A percentile compares a stretch with the other conserved stretches of the same genome.
phyloP scores from a whole-genome alignment of 441 rosid species.

The Euphorbia corollata region DNA sequence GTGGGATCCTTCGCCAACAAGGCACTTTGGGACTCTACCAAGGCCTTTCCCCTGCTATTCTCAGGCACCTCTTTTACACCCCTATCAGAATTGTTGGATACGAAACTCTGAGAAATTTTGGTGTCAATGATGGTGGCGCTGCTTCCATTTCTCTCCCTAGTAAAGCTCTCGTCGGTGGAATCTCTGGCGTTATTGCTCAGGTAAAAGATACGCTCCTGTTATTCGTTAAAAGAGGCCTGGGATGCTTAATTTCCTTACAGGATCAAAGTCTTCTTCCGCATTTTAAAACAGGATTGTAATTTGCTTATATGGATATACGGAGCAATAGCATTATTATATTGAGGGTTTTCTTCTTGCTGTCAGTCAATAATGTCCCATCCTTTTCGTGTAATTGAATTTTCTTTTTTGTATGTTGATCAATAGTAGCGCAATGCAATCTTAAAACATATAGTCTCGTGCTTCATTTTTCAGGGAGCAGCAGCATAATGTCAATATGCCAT shows the following conservation, averaged over 20 bases:
- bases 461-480: conserved; percentile 1
- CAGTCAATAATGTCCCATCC: not conserved
- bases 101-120: conserved; percentile 54
- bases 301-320: too few relatives aligned
- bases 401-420: too few relatives aligned
- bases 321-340: not conserved
- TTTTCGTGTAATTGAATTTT: not conserved
- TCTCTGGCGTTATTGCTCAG: conserved; percentile 79
- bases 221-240: not conserved
- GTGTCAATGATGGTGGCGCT: conserved; percentile 18
- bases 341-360: too few relatives aligned
- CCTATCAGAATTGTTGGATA: conserved; percentile 75
- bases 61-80: conserved; percentile 68
- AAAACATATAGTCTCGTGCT: not conserved
- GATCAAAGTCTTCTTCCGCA: not conserved
- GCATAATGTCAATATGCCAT: not conserved
- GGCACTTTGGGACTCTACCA: conserved; percentile 54
- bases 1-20: conserved; percentile 45
- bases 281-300: not conserved
- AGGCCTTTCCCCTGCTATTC: conserved; percentile 71
- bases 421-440: not conserved
- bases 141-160: conserved; percentile 46
- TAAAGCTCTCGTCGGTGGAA: conserved; percentile 62
- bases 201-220: conserved; percentile 24
- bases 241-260: not conserved